Evolutionary conservation across 2,329 filamentous ascomycete species (phyloP).

Genomic region (Metarhizium humberi): DNA sequence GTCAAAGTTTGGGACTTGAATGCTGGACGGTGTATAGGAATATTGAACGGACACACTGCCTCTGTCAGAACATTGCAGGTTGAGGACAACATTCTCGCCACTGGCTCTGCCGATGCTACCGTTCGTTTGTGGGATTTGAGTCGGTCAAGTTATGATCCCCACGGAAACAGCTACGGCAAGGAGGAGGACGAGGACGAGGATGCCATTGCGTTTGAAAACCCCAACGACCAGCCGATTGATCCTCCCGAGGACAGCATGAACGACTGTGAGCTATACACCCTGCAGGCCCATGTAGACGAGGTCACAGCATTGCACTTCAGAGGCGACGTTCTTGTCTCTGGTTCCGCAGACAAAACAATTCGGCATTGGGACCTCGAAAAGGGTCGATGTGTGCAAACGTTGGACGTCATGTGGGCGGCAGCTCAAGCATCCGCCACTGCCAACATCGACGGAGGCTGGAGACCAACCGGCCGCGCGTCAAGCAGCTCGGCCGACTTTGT

Average conservation of each 20-base stretch:
- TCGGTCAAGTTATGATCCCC: constrained; percentile 73
- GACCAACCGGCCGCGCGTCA: constrained; percentile 54
- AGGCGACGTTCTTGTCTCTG: constrained; percentile 83
- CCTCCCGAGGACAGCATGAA: constrained; percentile 72
- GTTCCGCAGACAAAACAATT: constrained; percentile 93
- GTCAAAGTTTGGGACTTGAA: constrained; percentile 96
- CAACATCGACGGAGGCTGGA: constrained; percentile 57
- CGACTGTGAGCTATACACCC: constrained; percentile 80
- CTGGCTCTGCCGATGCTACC: constrained; percentile 88
- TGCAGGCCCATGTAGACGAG: constrained; percentile 87
- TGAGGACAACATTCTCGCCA: constrained; percentile 90
- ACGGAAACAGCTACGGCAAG: constrained; percentile 50
- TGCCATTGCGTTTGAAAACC: constrained; percentile 63
- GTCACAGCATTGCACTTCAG: constrained; percentile 89
- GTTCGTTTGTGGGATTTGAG: constrained; percentile 93
- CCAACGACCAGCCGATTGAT: constrained; percentile 58
- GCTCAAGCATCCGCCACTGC: constrained; percentile 74
- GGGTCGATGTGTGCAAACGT: constrained; percentile 92
- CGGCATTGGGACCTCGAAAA: constrained; percentile 97
- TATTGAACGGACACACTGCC: constrained; percentile 87
- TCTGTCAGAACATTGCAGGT: constrained; percentile 90
- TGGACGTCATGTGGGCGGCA: constrained; percentile 96
- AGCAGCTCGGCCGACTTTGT: constrained; percentile 79
- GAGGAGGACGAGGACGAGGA: constrained; percentile 53
- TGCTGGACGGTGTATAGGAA: constrained; percentile 81